These are phyloP conservation scores for Fusarium lyarnte DNA, from an alignment of 2,329 filamentous ascomycete genomes.

Conservation along the genomic window DNA sequence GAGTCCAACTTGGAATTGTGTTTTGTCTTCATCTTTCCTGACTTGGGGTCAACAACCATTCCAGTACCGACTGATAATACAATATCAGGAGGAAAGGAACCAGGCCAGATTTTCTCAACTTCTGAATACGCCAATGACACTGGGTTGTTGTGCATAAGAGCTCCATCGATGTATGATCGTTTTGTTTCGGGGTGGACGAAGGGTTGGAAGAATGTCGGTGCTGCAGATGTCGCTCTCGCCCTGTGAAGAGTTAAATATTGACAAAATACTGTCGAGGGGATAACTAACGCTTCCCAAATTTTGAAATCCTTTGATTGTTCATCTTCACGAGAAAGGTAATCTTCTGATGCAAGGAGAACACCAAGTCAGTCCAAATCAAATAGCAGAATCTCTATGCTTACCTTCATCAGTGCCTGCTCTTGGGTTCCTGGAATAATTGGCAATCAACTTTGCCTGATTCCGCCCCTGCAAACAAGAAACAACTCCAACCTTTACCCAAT, in stretches of 20 bases:
- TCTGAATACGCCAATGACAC: not conserved
- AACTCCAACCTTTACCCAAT: constrained; percentile 22
- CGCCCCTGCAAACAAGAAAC: not conserved
- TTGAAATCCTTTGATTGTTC: constrained; percentile 2
- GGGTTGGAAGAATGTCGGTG: constrained; percentile 1
- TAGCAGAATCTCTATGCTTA: not conserved
- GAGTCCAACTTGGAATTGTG: not conserved
- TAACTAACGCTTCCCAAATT: constrained; percentile 21
- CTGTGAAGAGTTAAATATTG: not conserved
- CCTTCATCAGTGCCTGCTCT: not conserved
- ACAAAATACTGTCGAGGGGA: fast-evolving
- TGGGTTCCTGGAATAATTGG: constrained; percentile 25
- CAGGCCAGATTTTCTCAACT: constrained; percentile 10
- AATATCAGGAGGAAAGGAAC: constrained; percentile 1
- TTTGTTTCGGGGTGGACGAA: not conserved
- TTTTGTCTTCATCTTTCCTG: not conserved
- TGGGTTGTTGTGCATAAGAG: constrained; percentile 11
- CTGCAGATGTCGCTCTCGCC: constrained; percentile 21
- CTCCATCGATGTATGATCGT: not conserved
- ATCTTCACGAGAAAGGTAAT: constrained; percentile 5
- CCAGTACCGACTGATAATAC: constrained; percentile 7
- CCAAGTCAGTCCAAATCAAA: fast-evolving
- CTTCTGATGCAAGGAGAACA: not conserved
- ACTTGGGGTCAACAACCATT: not conserved
- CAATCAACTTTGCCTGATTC: not conserved